Percentiles rank a stretch among this genome's conserved stretches.
Evolutionary conservation across 148 eudicot genomes (phyloP).

Genomic region (Mesembryanthemum crystallinum): DNA sequence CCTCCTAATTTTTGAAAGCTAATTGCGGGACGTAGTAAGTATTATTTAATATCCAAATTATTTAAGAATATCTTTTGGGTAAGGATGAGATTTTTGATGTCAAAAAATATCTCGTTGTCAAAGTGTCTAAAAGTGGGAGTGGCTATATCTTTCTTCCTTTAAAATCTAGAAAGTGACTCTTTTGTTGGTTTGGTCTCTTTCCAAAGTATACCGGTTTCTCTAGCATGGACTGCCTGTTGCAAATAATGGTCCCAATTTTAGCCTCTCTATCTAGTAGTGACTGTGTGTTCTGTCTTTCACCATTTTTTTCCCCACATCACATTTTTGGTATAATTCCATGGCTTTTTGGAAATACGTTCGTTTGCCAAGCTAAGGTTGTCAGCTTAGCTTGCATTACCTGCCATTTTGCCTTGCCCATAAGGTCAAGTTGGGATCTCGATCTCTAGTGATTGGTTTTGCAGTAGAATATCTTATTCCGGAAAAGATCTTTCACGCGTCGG

Average conservation of each 20-base stretch:
- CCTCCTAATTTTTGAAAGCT: too few relatives aligned
- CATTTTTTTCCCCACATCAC: constrained; percentile 3
- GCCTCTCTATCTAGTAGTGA: background rate
- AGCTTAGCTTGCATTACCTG: background rate
- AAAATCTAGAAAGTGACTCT: constrained; percentile 2
- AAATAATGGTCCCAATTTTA: constrained; percentile 4
- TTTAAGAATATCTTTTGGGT: background rate
- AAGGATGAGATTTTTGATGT: constrained; percentile 11
- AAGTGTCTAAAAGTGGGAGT: constrained; percentile 1
- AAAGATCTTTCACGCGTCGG: too few relatives aligned
- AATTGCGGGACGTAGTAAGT: too few relatives aligned
- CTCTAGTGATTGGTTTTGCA: background rate
- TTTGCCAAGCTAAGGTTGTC: background rate
- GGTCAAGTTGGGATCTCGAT: background rate
- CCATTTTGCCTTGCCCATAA: background rate
- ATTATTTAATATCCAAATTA: too few relatives aligned
- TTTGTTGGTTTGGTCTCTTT: constrained; percentile 11
- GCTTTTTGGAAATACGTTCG: background rate
- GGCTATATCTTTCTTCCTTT: background rate
- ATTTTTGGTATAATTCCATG: background rate
- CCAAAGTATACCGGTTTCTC: constrained; percentile 14
- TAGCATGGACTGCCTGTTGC: constrained; percentile 10
- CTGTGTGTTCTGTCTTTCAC: background rate
- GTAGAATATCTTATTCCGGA: background rate
- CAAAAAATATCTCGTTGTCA: constrained; percentile 10